Percentiles rank a stretch among this genome's conserved stretches.
phyloP scores from a whole-genome alignment of 257 asterid species.

The Przewalskia tangutica region DNA sequence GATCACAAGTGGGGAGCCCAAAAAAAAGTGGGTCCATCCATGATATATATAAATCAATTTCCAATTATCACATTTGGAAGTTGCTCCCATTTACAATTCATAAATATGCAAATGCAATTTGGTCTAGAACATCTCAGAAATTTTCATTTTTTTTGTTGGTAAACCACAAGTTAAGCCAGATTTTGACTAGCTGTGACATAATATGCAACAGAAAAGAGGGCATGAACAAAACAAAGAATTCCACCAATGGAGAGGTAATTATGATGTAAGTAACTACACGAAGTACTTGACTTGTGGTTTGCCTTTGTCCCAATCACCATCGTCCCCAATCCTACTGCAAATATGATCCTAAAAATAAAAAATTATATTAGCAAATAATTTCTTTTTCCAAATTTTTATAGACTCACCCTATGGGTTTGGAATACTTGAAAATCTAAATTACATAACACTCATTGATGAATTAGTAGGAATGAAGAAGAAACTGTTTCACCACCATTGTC shows the following conservation, averaged over 20 bases:
- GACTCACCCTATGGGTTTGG: neutral
- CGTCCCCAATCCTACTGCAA: slow-evolving; percentile 52
- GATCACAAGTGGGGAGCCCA: neutral
- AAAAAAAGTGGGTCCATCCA: neutral
- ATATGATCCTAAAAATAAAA: slow-evolving; percentile 39
- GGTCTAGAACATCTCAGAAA: neutral
- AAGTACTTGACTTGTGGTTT: slow-evolving; percentile 56
- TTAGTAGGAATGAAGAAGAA: too few species aligned
- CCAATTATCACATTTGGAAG: neutral
- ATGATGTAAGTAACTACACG: slow-evolving; percentile 65
- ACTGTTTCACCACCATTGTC: too few species aligned
- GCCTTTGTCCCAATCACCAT: slow-evolving; percentile 63
- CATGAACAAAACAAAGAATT: slow-evolving; percentile 59
- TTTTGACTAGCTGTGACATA: slow-evolving; percentile 44
- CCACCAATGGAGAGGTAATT: slow-evolving; percentile 72
- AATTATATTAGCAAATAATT: neutral
- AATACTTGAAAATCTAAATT: neutral
- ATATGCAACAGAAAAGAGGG: slow-evolving; percentile 54
- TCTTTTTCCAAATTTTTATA: neutral
- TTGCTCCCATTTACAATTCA: neutral
- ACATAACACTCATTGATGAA: too few species aligned
- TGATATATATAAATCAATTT: neutral
- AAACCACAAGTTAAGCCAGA: neutral
- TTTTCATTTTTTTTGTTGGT: too few species aligned
- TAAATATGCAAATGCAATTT: neutral